Evolutionary conservation across 352 stramenopile genomes (phyloP), one percentile per base, ranked within the genome.

Genomic region (Aphanomyces euteiches): DNA sequence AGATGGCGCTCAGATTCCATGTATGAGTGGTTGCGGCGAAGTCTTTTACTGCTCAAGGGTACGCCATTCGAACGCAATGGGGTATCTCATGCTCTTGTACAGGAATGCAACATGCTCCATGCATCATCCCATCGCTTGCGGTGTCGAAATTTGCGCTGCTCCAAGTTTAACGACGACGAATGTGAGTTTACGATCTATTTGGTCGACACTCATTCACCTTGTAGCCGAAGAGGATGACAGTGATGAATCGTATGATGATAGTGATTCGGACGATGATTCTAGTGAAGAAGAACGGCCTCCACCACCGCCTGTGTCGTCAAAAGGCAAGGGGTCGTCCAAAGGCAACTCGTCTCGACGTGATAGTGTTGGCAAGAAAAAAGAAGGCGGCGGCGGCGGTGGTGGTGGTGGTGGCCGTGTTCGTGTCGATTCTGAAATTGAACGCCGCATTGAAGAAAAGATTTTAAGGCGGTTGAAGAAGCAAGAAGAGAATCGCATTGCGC

Each of bases 91-190:
- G 50, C 17, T 13, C 19, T 58, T 1, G 47, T 19, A 17, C 73
- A 89, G 87, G 87, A 95, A 80, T 95, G 87, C 75, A 91, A 89
- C 66, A 93, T 92, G 83, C 84, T 92, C 77, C 85, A 95, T 76
- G 87, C 87, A 19, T 93, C 85, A 15, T 85, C 87, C n/a, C 87
- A 95, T 86, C 87, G 87, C 61, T 77, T 95, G 34, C 85, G 84
- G 8, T 95, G 87, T 74, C 81, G 85, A 28, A 95, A 95, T 66
- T 75, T 95, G 65, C 85, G 87, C 5, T 95, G 84, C 74, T 92
- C 87, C 68, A 95, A 95, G 76, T 95, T 95, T 54, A 93, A 95
- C 72, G 87, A 95, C 79, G 91, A 84, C 60, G 85, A 93, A 59
- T 93, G 85, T 93, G 87, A 60, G 85, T 74, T 39, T 48, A 13